Percentiles rank a stretch among this genome's conserved stretches.
phyloP scores from a whole-genome alignment of 305 asterid genomes.

The Solanum aculeatissimum region DNA sequence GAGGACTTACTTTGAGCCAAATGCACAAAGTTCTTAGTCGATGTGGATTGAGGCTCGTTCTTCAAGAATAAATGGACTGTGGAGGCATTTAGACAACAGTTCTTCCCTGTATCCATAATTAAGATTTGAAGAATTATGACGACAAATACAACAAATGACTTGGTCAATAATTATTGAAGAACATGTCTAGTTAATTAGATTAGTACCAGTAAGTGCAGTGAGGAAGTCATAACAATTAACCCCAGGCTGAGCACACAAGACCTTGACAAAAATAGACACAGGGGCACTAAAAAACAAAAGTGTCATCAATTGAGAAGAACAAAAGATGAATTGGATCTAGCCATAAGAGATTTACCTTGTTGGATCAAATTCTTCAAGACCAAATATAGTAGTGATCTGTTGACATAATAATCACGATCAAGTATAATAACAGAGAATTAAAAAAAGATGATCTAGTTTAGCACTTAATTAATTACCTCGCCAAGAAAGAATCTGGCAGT shows the following conservation, averaged over 20 bases:
- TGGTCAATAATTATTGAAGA: background rate
- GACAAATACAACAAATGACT: background rate
- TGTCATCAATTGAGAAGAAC: background rate
- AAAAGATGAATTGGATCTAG: background rate
- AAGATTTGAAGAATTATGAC: background rate
- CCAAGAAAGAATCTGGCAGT: slow-evolving; percentile 55
- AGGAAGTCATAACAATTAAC: slow-evolving; percentile 57
- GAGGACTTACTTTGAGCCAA: slow-evolving; percentile 69
- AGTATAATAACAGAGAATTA: background rate
- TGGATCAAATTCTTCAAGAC: slow-evolving; percentile 70
- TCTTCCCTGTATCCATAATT: slow-evolving; percentile 32
- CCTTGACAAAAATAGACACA: slow-evolving; percentile 26
- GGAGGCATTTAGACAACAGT: slow-evolving; percentile 74
- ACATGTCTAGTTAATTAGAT: background rate
- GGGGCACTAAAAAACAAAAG: slow-evolving; percentile 18
- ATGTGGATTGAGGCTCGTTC: slow-evolving; percentile 74
- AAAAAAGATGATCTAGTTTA: background rate
- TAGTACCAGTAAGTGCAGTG: slow-evolving; percentile 49
- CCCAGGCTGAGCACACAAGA: slow-evolving; percentile 33
- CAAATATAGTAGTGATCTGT: slow-evolving; percentile 56
- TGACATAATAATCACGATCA: background rate
- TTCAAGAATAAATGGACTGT: slow-evolving; percentile 49
- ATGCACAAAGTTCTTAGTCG: slow-evolving; percentile 72
- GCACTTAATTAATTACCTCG: slow-evolving; percentile 30
- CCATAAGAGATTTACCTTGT: slow-evolving; percentile 24